Conservation (phyloP, 2,329 filamentous ascomycete genomes). For the Talaromyces sp. region DNA sequence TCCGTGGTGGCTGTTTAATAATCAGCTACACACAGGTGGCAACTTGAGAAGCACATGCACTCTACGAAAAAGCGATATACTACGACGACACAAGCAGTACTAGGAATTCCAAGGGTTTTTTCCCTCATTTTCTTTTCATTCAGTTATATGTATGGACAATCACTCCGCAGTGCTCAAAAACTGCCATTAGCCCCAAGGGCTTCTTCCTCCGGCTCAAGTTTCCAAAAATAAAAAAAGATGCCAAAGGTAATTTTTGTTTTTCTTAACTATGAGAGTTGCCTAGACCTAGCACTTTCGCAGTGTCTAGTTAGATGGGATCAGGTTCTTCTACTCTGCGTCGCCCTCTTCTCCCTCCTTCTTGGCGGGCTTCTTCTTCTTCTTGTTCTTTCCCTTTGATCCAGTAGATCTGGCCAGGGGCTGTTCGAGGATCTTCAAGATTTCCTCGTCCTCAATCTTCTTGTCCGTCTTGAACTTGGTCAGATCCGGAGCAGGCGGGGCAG, state of each 20-base stretch:
- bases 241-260: background rate
- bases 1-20: background rate
- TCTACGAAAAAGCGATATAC: background rate
- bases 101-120: background rate
- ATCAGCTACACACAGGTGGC: background rate
- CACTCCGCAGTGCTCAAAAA: background rate
- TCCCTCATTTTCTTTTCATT: background rate
- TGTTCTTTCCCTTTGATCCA: conserved; percentile 74
- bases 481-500: conserved; percentile 70
- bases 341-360: conserved; percentile 40
- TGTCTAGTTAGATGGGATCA: background rate
- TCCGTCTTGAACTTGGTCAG: conserved; percentile 82
- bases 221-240: background rate
- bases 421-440: conserved; percentile 83
- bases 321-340: conserved; percentile 27
- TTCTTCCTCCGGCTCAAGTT: background rate
- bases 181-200: background rate
- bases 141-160: background rate
- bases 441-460: conserved; percentile 95
- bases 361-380: conserved; percentile 75
- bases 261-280: background rate
- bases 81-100: background rate
- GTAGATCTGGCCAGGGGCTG: conserved; percentile 62
- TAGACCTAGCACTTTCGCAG: background rate
- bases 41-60: background rate